phyloP scores from a whole-genome alignment of 78 protist species.

The Chrysochromulina parva region DNA sequence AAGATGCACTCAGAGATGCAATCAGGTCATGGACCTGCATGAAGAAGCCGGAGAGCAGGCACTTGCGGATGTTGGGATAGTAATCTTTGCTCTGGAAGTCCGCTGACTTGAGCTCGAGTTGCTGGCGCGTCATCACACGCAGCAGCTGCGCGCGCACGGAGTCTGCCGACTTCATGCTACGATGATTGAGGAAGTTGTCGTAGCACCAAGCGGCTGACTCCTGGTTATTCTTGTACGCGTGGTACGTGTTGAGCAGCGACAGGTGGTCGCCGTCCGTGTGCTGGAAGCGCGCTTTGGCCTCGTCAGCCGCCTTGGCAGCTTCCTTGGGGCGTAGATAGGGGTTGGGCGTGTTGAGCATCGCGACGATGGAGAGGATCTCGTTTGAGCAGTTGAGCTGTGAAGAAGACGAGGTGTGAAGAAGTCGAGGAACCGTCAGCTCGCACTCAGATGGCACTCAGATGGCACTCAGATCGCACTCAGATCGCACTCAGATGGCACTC shows the following conservation, averaged over 20 bases:
- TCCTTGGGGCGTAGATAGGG: slow-evolving; percentile 92
- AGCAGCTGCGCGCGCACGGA: slow-evolving; percentile 83
- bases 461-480: too few relatives aligned
- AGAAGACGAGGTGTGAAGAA: slow-evolving; percentile 24
- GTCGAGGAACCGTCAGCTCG: too few relatives aligned
- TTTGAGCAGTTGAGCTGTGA: slow-evolving; percentile 81
- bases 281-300: slow-evolving; percentile 81
- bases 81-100: slow-evolving; percentile 60
- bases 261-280: slow-evolving; percentile 98
- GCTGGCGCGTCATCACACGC: slow-evolving; percentile 70
- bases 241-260: slow-evolving; percentile 94
- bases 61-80: slow-evolving; percentile 87
- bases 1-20: too few relatives aligned
- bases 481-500: too few relatives aligned
- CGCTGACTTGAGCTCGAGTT: slow-evolving; percentile 61
- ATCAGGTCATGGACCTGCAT: slow-evolving; percentile 95
- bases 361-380: slow-evolving; percentile 88
- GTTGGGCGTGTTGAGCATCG: slow-evolving; percentile 84
- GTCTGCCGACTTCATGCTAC: slow-evolving; percentile 89
- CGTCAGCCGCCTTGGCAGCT: slow-evolving; percentile 75
- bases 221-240: slow-evolving; percentile 81
- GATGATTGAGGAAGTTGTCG: slow-evolving; percentile 86
- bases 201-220: slow-evolving; percentile 62
- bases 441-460: too few relatives aligned
- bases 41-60: slow-evolving; percentile 92